Evolutionary conservation across 768 basidiomycete genomes (phyloP), one percentile per base, ranked within the genome.

Genomic region (Amyloporia xantha): DNA sequence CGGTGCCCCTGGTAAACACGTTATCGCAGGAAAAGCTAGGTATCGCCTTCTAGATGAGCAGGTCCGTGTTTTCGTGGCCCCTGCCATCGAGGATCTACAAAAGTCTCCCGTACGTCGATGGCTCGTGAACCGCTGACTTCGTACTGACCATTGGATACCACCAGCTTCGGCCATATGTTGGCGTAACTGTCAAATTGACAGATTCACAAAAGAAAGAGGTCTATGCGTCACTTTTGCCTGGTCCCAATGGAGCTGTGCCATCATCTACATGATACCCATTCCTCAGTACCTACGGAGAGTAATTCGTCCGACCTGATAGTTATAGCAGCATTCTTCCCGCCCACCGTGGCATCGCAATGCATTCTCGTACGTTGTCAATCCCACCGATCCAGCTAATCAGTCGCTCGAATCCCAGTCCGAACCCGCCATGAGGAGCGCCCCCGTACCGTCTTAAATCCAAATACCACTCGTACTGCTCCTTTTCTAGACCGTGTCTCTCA

Each of bases 361-460:
- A 91, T 63, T 99, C 96, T 51, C 89, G 73, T n/a, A 98, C 78
- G 66, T 95, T 98, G 51, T 86, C 84, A 39, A 90, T 73, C 0
- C 92, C 93, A 17, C 84, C 81, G 10, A 96, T 67, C 87, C 90
- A 95, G 38, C 82, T 79, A 15, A 98, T 73, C 17, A 96, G 71
- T 52, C 96, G 72, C 66, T 99, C 96, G 59, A 95, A 96, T 1
- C 96, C 96, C 72, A 98, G 74, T 4, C 96, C 96, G 66, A 92
- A 98, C 13, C 96, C 96, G 13, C 89, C 93, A 66, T 97, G 95
- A 2, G 91, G 88, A 17, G 89, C 85, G 15, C 85, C 84, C 9
- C 96, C 96, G 58, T 78, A 94, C 59, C 74, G 74, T 51, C 95
- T 72, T 55, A 96, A 62, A 57, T 96, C 92, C 44, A 82, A 52